Evolutionary conservation across 305 asterid genomes (phyloP), one percentile per base, ranked within the genome.

Genomic region (Solanum hybrid): DNA sequence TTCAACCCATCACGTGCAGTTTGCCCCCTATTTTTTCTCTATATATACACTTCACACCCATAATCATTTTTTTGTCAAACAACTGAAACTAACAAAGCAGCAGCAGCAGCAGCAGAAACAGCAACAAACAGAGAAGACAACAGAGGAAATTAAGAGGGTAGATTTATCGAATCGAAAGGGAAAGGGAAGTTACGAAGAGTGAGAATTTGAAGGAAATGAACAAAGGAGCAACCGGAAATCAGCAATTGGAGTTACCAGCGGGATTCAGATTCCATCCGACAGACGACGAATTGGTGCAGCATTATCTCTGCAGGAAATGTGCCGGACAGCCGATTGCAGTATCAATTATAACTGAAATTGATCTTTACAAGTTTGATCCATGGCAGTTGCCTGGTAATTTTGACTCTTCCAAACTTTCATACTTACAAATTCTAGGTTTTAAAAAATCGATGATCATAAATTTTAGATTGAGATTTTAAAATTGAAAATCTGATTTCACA

Each of bases 231-330:
- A 4, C 6, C 13, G 75, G 88, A 61, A 85, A 85, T 85, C 88
- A 85, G 51, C 77, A 85, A 57, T 33, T 85, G 51, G 88, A 20
- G 29, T 85, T 85, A 85, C 99, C 99, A 33, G 95, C 99, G 4
- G 99, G 99, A 0, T 97, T 97, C 91, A 92, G 99, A 91, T 97
- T 97, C 92, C 99, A 97, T 83, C 99, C 99, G 4, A 96, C 99
- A n/a, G 99, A 97, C 90, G 99, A 97, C 36, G 99, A 97, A 94
- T 94, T 97, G 8, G 99, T 97, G 29, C 91, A 90, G 85, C 96
- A 96, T 91, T 97, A 97, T 89, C 92, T 96, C 51, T 96, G 98
- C 94, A 96, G 95, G 33, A 95, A 93, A 93, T 97, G 99, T 34
- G 98, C 96, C 1, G 95, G 94, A 18, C 98, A 94, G 77, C 35